These are phyloP conservation scores for Reutealis trisperma DNA, from an alignment of 345 rosid genomes.

Conservation along the genomic window DNA sequence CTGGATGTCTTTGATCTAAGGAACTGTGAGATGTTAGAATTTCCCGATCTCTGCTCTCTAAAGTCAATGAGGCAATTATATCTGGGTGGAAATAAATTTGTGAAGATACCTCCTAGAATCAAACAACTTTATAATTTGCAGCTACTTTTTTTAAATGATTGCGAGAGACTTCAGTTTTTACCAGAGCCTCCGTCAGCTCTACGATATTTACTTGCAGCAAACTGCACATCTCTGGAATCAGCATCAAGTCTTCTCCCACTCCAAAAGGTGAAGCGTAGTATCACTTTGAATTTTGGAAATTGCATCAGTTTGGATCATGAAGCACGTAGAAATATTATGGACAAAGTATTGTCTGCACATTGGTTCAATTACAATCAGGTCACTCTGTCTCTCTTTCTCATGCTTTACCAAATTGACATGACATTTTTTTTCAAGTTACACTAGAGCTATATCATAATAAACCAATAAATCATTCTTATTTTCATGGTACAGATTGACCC, in stretches of 20 bases:
- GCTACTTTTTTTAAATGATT: background rate
- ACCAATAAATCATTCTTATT: background rate
- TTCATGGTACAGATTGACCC: background rate
- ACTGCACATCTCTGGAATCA: background rate
- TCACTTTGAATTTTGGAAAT: background rate
- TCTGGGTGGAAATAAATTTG: background rate
- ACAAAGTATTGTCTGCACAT: background rate
- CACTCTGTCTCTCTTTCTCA: background rate
- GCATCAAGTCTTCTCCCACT: background rate
- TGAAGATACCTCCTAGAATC: background rate
- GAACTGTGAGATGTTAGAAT: background rate
- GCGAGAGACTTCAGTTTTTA: background rate
- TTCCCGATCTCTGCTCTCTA: background rate
- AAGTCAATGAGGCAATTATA: background rate
- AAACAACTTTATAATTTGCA: background rate
- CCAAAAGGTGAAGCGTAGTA: background rate
- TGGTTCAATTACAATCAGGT: background rate
- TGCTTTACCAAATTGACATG: background rate
- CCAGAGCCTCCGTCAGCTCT: background rate
- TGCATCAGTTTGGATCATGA: background rate
- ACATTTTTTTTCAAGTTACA: background rate
- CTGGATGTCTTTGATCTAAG: background rate
- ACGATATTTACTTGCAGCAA: background rate
- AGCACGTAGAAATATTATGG: background rate
- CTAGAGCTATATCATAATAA: too few relatives aligned